Evolutionary conservation across 148 eudicot genomes (phyloP).

Genomic region (Euryodendron excelsum): DNA sequence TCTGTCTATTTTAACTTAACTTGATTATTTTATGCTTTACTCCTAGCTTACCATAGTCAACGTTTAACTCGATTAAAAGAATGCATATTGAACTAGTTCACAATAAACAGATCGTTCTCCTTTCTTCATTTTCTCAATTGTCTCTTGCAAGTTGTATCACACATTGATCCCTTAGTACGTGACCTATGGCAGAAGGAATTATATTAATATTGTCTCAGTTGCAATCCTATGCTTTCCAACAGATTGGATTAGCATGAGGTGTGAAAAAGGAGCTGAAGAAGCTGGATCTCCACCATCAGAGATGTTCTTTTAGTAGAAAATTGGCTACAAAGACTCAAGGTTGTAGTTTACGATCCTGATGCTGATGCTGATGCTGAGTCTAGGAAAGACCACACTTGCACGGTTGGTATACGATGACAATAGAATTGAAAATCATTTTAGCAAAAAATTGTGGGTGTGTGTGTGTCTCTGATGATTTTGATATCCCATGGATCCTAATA

Average conservation of each 20-base stretch:
- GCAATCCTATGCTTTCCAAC: background rate
- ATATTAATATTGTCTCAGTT: background rate
- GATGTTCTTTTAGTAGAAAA: constrained; percentile 6
- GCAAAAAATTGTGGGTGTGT: constrained; percentile 32
- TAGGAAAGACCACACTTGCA: constrained; percentile 35
- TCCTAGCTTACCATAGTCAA: too few species aligned
- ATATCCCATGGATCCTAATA: background rate
- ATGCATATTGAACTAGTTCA: too few species aligned
- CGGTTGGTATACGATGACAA: constrained; percentile 21
- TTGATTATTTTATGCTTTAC: too few species aligned
- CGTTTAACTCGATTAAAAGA: too few species aligned
- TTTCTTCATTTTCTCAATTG: too few species aligned
- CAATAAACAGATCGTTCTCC: too few species aligned
- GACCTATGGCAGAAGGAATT: background rate
- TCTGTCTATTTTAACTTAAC: too few species aligned
- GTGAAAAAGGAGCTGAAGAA: background rate
- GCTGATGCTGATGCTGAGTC: constrained; percentile 34
- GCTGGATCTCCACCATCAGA: constrained; percentile 5
- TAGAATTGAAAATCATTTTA: constrained; percentile 8
- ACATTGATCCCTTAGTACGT: too few species aligned
- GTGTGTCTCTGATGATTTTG: constrained; percentile 24
- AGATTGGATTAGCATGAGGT: background rate
- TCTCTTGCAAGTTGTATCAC: too few species aligned
- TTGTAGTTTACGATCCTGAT: constrained; percentile 17
- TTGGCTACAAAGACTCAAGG: constrained; percentile 17